Conservation (phyloP, 1,139 yeast species). For the Sugiyamaella neomexicana region DNA sequence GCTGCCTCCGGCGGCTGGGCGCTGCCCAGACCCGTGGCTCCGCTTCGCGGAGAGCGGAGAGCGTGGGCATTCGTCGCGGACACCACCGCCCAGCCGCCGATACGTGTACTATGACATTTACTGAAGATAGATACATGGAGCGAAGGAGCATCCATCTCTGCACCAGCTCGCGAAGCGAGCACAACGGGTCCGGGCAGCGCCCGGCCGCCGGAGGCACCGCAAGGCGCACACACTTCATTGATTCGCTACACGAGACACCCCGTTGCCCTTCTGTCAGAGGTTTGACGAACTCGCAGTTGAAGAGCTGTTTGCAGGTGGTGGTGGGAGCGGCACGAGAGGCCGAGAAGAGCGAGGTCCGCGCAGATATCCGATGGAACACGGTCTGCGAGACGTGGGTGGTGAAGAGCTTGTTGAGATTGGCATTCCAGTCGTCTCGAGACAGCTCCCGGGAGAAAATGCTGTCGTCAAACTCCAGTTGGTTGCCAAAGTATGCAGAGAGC, state of each 20-base stretch:
- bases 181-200: conserved; percentile 11
- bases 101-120: no score
- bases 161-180: conserved; percentile 5
- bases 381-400: conserved; percentile 2
- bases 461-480: conserved; percentile 12
- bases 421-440: conserved; percentile 11
- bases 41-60: no score
- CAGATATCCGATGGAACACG: conserved; percentile 11
- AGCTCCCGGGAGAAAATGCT: conserved; percentile 14
- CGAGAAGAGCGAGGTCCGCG: conserved; percentile 16
- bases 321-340: background rate
- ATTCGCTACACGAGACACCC: conserved; percentile 10
- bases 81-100: no score
- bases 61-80: no score
- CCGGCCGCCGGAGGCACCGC: conserved; percentile 14
- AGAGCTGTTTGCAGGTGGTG: conserved; percentile 19
- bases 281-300: conserved; percentile 23
- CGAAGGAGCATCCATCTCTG: no score
- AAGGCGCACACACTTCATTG: background rate
- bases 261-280: conserved; percentile 25
- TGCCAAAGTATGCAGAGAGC: conserved; percentile 25
- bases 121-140: no score
- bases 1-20: no score
- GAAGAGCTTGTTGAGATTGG: conserved; percentile 10
- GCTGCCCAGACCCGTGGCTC: no score